Base-by-base conservation (phyloP, 345 rosid species). In the Brassica incana region DNA sequence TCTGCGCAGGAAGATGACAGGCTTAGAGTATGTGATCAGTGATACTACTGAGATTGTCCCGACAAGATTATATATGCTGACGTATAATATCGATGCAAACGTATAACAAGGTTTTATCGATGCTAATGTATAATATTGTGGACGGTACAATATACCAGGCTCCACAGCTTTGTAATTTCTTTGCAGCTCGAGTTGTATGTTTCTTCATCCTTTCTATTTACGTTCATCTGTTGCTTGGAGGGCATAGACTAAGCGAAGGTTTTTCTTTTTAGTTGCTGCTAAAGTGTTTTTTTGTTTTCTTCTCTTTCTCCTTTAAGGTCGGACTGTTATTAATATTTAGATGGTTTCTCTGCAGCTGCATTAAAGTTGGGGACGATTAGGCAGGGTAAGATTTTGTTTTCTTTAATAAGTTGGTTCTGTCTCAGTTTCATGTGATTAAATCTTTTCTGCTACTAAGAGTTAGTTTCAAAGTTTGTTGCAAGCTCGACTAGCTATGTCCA, bases 341-440 rank as follows among this genome's bases (percentile, higher is more conserved):
- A 95, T 88, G 84, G 96, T 65, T 92, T 95, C 83, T 82, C 92
- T 50, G 81, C 85, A 16, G 97, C 93, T 63, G 92, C 97, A 29
- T 90, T 94, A 20, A 92, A 92, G 86, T 70, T 92, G 87, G 98
- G 91, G 85, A 92, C 92, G 86, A 91, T 90, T 86, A 94, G 94
- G 77, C 90, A 90, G 20, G 98, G 98, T 95, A 92, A 45, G 67
- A 4, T 50, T 40, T 29, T 5, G n/a, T 7, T 48, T 38, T 74
- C 65, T 52, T 70, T 5, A 15, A 8, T 25, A 15, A 15, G 4
- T 8, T 73, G 68, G 18, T 48, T 79, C 4, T 14, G 18, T 56
- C 29, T 18, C 14, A 32, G 11, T 38, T 18, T 11, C 33, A 58
- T 66, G 48, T 74, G 20, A 63, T 16, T 35, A 16, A 30, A 30